These are phyloP conservation scores for Strigomonas culicis DNA, from an alignment of 208 protist genomes.

Conservation along the genomic window DNA sequence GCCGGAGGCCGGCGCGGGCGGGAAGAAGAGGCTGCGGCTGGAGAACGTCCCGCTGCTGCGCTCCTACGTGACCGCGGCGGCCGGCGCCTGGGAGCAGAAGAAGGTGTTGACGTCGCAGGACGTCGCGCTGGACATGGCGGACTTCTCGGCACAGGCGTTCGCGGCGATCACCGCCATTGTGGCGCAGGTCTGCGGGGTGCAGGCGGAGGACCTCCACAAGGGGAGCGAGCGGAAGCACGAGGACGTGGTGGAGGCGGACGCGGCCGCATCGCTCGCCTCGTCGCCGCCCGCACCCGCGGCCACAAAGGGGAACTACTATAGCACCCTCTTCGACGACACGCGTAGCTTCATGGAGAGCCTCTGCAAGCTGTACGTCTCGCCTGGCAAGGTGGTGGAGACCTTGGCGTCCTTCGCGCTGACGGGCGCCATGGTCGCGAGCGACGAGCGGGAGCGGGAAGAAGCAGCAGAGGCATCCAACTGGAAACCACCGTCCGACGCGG, in stretches of 20 bases:
- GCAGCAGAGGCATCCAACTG: not conserved
- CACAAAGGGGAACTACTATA: conserved; percentile 6
- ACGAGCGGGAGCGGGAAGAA: not conserved
- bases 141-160: conserved; percentile 67
- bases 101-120: conserved; percentile 39
- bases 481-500: too few species aligned
- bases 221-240: not conserved
- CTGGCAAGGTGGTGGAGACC: conserved; percentile 44
- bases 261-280: not conserved
- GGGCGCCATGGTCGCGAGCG: not conserved
- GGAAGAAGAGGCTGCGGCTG: not conserved
- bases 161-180: conserved; percentile 44
- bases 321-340: conserved; percentile 15
- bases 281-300: not conserved
- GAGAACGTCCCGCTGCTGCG: conserved; percentile 16
- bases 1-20: not conserved
- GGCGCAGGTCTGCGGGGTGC: conserved; percentile 30
- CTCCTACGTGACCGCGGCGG: conserved; percentile 17
- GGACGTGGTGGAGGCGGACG: not conserved
- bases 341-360: conserved; percentile 35
- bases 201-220: not conserved
- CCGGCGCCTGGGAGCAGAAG: conserved; percentile 15
- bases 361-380: conserved; percentile 55
- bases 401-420: conserved; percentile 54
- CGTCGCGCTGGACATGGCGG: conserved; percentile 62